phyloP scores from a whole-genome alignment of 306 rosid genomes.

The Lupinus albus region DNA sequence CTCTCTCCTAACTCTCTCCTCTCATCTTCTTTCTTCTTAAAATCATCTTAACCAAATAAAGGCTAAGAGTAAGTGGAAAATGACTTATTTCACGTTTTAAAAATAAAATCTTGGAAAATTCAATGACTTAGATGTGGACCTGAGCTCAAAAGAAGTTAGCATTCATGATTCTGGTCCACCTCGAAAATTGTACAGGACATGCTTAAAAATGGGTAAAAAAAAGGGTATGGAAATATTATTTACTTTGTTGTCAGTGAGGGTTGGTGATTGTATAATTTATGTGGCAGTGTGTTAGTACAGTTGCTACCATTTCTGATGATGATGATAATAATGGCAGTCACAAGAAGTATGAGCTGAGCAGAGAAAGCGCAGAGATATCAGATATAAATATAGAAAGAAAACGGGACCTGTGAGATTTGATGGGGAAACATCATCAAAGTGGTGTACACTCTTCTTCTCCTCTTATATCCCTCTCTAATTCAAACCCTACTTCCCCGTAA shows the following conservation, averaged over 20 bases:
- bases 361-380: conserved; percentile 4
- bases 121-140: no score
- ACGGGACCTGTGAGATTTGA: conserved; percentile 30
- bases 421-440: conserved; percentile 47
- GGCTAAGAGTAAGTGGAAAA: no score
- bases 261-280: conserved; percentile 55
- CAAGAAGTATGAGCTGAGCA: conserved; percentile 47
- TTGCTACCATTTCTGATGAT: conserved; percentile 46
- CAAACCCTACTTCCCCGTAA: conserved; percentile 13
- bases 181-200: conserved; percentile 15
- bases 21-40: no score
- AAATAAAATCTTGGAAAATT: no score
- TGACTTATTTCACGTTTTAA: no score
- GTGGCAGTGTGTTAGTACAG: conserved; percentile 45
- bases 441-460: no score
- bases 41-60: no score
- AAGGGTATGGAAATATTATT: conserved; percentile 42
- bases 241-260: conserved; percentile 57
- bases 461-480: conserved; percentile 29
- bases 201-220: not conserved
- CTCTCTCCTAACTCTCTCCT: no score
- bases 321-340: conserved; percentile 63
- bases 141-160: no score
- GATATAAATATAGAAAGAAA: conserved; percentile 9
- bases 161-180: not conserved